Conservation (phyloP, 805 yeast species). For the Lipomyces yamadae region DNA sequence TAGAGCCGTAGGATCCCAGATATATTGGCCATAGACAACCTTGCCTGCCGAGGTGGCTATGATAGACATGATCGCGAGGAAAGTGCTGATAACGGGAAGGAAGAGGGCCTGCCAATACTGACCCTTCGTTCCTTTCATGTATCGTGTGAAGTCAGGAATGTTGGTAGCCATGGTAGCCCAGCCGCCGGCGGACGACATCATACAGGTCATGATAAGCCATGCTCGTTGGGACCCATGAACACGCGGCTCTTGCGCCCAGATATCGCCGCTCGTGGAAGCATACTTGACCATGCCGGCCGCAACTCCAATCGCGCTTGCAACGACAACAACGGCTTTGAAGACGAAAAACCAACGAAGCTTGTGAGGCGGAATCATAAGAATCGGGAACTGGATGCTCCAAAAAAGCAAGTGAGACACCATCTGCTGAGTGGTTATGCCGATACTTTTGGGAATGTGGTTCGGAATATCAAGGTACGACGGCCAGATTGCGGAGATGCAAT, state of each 20-base stretch:
- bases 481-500: conserved; percentile 38
- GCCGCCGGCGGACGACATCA: conserved; percentile 41
- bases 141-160: conserved; percentile 39
- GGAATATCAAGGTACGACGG: conserved; percentile 35
- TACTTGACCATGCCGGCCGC: conserved; percentile 36
- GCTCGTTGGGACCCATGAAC: conserved; percentile 38
- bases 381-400: conserved; percentile 36
- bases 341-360: conserved; percentile 37
- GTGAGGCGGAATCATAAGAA: conserved; percentile 36
- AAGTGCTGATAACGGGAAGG: conserved; percentile 35
- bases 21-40: conserved; percentile 33
- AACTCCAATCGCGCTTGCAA: conserved; percentile 31
- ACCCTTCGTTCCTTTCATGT: conserved; percentile 27
- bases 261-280: conserved; percentile 30
- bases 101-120: conserved; percentile 36
- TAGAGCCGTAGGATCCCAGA: conserved; percentile 36
- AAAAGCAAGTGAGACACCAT: conserved; percentile 31
- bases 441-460: conserved; percentile 32
- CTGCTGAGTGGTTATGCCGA: conserved; percentile 37
- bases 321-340: conserved; percentile 35
- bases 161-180: conserved; percentile 44
- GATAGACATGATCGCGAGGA: conserved; percentile 31
- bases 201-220: conserved; percentile 38
- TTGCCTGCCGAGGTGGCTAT: conserved; percentile 29
- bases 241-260: conserved; percentile 29